Conservation (phyloP, 768 basidiomycete genomes). For the Nidularia pulvinata region DNA sequence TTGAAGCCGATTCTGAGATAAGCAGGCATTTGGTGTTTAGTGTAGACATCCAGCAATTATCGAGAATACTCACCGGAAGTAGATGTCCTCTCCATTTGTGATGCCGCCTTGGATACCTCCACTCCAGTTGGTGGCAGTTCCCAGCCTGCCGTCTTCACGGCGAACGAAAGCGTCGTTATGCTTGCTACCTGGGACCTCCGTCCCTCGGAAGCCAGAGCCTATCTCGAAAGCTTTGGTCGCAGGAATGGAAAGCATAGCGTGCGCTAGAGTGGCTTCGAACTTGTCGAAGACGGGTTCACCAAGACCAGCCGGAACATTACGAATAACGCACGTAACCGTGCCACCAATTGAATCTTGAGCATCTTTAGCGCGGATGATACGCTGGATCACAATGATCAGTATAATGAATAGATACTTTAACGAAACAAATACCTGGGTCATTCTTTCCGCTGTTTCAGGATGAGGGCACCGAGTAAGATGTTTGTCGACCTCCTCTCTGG, state of each 20-base stretch:
- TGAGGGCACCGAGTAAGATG: constrained; percentile 91
- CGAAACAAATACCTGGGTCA: constrained; percentile 82
- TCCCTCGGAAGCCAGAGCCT: constrained; percentile 95
- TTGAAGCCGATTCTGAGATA: constrained; percentile 90
- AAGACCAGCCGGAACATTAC: constrained; percentile 86
- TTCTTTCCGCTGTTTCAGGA: constrained; percentile 81
- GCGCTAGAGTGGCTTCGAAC: constrained; percentile 92
- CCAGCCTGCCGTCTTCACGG: constrained; percentile 66
- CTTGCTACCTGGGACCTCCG: constrained; percentile 87
- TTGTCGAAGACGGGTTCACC: constrained; percentile 99
- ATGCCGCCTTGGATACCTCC: constrained; percentile 99
- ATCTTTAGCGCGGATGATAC: constrained; percentile 93
- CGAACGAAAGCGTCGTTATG: constrained; percentile 91
- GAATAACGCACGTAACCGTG: constrained; percentile 96
- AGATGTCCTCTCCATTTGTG: constrained; percentile 95
- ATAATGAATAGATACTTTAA: not conserved
- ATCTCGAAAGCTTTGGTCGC: constrained; percentile 99
- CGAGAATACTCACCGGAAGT: constrained; percentile 75
- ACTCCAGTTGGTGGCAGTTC: constrained; percentile 93
- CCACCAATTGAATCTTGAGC: constrained; percentile 95
- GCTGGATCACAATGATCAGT: constrained; percentile 39
- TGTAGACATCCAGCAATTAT: not conserved
- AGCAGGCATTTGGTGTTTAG: not conserved
- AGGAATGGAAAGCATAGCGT: constrained; percentile 99
- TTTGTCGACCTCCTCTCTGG: constrained; percentile 87